Conservation (phyloP, 1,284 basidiomycete species). For the Rhodofomes roseus region DNA sequence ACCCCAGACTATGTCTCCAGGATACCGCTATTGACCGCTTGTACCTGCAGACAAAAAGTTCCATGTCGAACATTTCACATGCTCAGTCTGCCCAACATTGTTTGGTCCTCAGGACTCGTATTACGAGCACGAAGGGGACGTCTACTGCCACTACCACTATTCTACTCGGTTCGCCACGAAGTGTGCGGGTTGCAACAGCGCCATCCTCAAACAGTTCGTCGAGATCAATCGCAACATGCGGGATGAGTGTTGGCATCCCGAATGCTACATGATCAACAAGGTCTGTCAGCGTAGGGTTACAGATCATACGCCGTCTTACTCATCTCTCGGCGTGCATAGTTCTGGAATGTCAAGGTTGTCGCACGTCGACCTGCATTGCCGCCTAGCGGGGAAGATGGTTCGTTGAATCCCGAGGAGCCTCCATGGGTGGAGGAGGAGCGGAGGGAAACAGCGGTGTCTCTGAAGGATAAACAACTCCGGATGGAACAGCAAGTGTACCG, state of each 20-base stretch:
- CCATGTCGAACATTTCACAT: slow-evolving; percentile 99
- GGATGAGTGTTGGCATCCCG: slow-evolving; percentile 99
- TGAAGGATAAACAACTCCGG: slow-evolving; percentile 88
- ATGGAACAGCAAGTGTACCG: slow-evolving; percentile 99
- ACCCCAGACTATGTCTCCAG: neutral
- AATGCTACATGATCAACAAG: slow-evolving; percentile 99
- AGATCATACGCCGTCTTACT: neutral
- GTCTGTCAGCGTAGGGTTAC: slow-evolving; percentile 34
- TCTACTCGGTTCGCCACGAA: slow-evolving; percentile 98
- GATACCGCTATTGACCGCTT: neutral
- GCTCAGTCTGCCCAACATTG: slow-evolving; percentile 92
- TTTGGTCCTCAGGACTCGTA: slow-evolving; percentile 99
- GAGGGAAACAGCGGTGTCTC: slow-evolving; percentile 74
- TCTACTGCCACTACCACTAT: slow-evolving; percentile 98
- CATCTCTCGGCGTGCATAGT: slow-evolving; percentile 43
- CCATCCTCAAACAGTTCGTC: slow-evolving; percentile 99
- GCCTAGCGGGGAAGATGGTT: slow-evolving; percentile 43
- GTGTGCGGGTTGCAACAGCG: slow-evolving; percentile 95
- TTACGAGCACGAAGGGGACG: slow-evolving; percentile 96
- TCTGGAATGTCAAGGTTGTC: slow-evolving; percentile 98
- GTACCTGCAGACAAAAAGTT: slow-evolving; percentile 84
- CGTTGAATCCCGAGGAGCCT: slow-evolving; percentile 39
- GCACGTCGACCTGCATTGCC: slow-evolving; percentile 66
- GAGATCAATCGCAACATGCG: slow-evolving; percentile 98
- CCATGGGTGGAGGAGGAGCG: slow-evolving; percentile 72